Percentiles rank a stretch among this genome's conserved stretches.
phyloP scores from a whole-genome alignment of 495 filamentous ascomycete genomes.

The Aspergillus egyptiacus region DNA sequence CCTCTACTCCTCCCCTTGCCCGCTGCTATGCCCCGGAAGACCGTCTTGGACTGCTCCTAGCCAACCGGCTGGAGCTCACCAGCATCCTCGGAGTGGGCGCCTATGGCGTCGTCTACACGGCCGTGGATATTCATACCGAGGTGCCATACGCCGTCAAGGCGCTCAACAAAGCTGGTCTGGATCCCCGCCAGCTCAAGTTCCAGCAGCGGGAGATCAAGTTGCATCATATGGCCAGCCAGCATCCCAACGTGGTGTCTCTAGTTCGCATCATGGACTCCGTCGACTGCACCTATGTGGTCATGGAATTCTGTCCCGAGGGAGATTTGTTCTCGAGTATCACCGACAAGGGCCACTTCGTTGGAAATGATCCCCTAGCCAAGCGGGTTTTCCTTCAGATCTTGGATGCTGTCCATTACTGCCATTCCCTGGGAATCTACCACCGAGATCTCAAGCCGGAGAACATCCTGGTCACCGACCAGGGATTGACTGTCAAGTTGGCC shows the following conservation, averaged over 20 bases:
- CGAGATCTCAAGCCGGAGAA: conserved; percentile 98
- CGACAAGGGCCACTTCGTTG: conserved; percentile 84
- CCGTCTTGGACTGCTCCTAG: conserved; percentile 77
- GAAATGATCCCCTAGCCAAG: conserved; percentile 85
- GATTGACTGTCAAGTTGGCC: conserved; percentile 87
- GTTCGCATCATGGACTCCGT: conserved; percentile 86
- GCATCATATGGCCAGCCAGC: conserved; percentile 80
- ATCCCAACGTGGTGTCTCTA: conserved; percentile 91
- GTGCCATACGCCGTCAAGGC: conserved; percentile 92
- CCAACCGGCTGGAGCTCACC: conserved; percentile 74
- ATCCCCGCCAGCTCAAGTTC: conserved; percentile 79
- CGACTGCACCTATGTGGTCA: conserved; percentile 93
- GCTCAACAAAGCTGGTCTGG: conserved; percentile 85
- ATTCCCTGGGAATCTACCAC: conserved; percentile 90
- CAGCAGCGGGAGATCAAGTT: conserved; percentile 89
- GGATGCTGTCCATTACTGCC: conserved; percentile 96
- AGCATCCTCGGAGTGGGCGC: conserved; percentile 87
- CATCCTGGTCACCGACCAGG: conserved; percentile 82
- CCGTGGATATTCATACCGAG: conserved; percentile 78
- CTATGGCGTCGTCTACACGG: conserved; percentile 95
- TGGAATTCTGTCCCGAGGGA: conserved; percentile 96
- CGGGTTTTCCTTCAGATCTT: conserved; percentile 89
- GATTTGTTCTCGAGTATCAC: conserved; percentile 97
- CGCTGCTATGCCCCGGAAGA: conserved; percentile 66
- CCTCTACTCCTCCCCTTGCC: conserved; percentile 49